Evolutionary conservation across 2,329 filamentous ascomycete species (phyloP), one percentile per base, ranked within the genome.

Genomic region (Colletotrichum melonis): DNA sequence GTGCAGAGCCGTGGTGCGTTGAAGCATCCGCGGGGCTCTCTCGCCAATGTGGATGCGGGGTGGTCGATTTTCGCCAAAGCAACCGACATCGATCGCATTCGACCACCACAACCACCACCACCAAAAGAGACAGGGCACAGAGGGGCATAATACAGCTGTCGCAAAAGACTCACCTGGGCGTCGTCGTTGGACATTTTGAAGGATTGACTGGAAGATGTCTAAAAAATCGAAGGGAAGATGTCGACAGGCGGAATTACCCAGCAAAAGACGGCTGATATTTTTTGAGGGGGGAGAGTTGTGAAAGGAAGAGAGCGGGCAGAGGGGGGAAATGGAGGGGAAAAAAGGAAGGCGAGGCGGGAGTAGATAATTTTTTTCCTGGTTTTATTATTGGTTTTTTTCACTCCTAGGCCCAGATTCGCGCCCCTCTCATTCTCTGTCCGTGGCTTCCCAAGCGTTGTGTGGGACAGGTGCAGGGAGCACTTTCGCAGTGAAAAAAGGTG

Each of bases 161-260:
- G 69, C 60, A 66, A 69, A 54, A 57, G 55, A 83, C 88, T 86
- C 85, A 90, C 88, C 81, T 89, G 81, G 75, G 81, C 80, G 76
- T 84, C 88, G 76, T 90, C 88, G 62, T 64, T 64, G 79, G 88
- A 83, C 89, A 91, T 91, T 80, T 84, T 89, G 88, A 86, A 82
- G 82, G 82, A 82, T 83, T 85, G 74, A 76, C 76, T 74, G 55
- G 68, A 74, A 75, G 69, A 74, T 76, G 76, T 69, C 73, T 75
- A 75, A 73, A 75, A 64, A 72, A 73, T 76, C 75, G 69, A 72
- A 73, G 70, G 71, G 74, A 68, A 74, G 63, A 74, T 75, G 54
- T 74, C 77, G 78, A 78, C 76, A 75, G 75, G 76, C 73, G 68
- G 60, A 69, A 68, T 74, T 42, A 72, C 63, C 69, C 68, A 74